A percentile compares a stretch with the other conserved stretches of the same genome.
Conservation (phyloP, 441 rosid species). For the Gossypium gossypioides region DNA sequence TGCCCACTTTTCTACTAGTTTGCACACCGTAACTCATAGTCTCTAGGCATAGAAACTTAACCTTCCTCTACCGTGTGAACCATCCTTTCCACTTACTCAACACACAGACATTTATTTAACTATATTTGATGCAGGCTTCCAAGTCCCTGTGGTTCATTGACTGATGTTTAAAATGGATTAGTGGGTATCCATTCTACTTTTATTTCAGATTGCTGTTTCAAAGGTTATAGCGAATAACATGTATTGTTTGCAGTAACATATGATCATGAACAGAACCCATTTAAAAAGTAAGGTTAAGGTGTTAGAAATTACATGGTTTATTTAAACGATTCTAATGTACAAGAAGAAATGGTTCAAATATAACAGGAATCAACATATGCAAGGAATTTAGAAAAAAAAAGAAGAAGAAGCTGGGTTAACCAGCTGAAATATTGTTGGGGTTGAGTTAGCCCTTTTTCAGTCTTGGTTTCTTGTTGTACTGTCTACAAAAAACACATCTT, state of each 20-base stretch:
- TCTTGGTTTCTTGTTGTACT: constrained; percentile 50
- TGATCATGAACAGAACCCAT: not conserved
- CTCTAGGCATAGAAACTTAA: not conserved
- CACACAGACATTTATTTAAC: not conserved
- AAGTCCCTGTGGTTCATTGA: constrained; percentile 20
- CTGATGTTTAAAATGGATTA: constrained; percentile 23
- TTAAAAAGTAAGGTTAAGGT: not conserved
- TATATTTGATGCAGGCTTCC: not conserved
- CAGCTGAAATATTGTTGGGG: not conserved
- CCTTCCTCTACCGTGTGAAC: not conserved
- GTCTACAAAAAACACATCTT: constrained; percentile 78
- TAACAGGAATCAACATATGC: not conserved
- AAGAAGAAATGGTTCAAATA: not conserved
- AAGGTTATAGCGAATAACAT: not conserved
- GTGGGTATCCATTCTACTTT: not conserved
- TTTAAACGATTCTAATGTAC: not conserved
- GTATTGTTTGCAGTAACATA: not conserved
- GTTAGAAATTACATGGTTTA: not conserved
- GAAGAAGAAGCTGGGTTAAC: not conserved
- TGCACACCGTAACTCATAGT: not conserved
- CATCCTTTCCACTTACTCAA: not conserved
- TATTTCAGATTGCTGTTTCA: not conserved
- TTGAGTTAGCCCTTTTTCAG: constrained; percentile 16
- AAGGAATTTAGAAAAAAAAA: not conserved
- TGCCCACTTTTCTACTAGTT: not conserved